Conservation (phyloP, 371 early-diverging fungal genomes). For the Lichtheimia ramosa region DNA sequence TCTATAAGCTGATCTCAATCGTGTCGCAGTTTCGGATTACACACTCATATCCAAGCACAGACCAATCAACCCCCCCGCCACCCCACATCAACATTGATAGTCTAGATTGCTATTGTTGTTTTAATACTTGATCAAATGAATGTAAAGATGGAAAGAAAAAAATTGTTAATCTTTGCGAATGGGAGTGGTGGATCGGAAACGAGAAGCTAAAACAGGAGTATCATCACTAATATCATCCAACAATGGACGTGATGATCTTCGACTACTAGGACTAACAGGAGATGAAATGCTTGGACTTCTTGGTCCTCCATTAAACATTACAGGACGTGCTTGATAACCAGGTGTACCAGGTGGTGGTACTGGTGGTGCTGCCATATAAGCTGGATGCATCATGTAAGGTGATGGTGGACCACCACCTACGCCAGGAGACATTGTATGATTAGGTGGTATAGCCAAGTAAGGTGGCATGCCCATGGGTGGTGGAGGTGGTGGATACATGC, state of each 20-base stretch:
- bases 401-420: slow-evolving; percentile 12
- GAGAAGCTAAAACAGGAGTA: not conserved
- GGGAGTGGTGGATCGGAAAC: not conserved
- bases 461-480: slow-evolving; percentile 11
- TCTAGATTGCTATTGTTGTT: no score
- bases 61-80: no score
- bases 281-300: slow-evolving; percentile 19
- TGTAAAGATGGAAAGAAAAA: no score
- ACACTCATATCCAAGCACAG: no score
- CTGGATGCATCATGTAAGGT: slow-evolving; percentile 11
- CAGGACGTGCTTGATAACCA: not conserved
- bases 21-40: no score
- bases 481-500: slow-evolving; percentile 21
- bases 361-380: slow-evolving; percentile 2
- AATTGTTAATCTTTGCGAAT: no score
- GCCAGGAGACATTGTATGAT: slow-evolving; percentile 18
- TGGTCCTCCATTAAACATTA: slow-evolving; percentile 1
- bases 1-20: no score
- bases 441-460: slow-evolving; percentile 18
- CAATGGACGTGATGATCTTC: slow-evolving; percentile 14
- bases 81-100: no score
- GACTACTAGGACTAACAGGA: slow-evolving; percentile 18
- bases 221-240: slow-evolving; percentile 15
- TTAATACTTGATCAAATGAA: no score
- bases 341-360: not conserved